phyloP scores from a whole-genome alignment of 768 basidiomycete species.

The Tricholoma terreum region DNA sequence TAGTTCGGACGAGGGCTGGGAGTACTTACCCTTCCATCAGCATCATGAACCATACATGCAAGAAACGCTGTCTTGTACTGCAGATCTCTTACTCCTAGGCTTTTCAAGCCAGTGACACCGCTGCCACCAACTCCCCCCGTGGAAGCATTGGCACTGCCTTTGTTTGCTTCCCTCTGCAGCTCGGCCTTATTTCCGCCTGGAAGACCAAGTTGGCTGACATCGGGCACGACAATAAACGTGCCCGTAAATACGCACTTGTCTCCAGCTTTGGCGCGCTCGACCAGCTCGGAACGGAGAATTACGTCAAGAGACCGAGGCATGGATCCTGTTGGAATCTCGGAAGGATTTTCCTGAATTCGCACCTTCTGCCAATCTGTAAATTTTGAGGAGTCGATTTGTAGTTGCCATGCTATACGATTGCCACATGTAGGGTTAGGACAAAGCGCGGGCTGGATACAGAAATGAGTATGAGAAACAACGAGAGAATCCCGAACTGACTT shows the following conservation, averaged over 20 bases:
- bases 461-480: slow-evolving; percentile 9
- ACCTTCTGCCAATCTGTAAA: slow-evolving; percentile 99
- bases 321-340: slow-evolving; percentile 96
- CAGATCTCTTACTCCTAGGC: slow-evolving; percentile 89
- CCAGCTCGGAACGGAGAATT: slow-evolving; percentile 90
- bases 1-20: not conserved
- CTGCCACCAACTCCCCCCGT: slow-evolving; percentile 66
- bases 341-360: slow-evolving; percentile 97
- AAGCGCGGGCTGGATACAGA: slow-evolving; percentile 65
- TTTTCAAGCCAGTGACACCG: slow-evolving; percentile 94
- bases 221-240: slow-evolving; percentile 97
- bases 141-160: slow-evolving; percentile 53
- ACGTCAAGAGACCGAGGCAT: slow-evolving; percentile 98
- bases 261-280: slow-evolving; percentile 98
- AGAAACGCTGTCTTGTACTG: slow-evolving; percentile 99
- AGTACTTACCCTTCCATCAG: slow-evolving; percentile 76
- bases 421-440: slow-evolving; percentile 95
- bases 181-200: slow-evolving; percentile 93
- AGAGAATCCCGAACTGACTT: slow-evolving; percentile 46
- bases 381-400: slow-evolving; percentile 93
- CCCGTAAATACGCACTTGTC: slow-evolving; percentile 99
- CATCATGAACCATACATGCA: slow-evolving; percentile 95
- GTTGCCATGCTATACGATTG: slow-evolving; percentile 86
- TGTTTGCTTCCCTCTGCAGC: slow-evolving; percentile 82
- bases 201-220: slow-evolving; percentile 92